Conservation (phyloP, 345 rosid species). For the Moricandia moricandioides region DNA sequence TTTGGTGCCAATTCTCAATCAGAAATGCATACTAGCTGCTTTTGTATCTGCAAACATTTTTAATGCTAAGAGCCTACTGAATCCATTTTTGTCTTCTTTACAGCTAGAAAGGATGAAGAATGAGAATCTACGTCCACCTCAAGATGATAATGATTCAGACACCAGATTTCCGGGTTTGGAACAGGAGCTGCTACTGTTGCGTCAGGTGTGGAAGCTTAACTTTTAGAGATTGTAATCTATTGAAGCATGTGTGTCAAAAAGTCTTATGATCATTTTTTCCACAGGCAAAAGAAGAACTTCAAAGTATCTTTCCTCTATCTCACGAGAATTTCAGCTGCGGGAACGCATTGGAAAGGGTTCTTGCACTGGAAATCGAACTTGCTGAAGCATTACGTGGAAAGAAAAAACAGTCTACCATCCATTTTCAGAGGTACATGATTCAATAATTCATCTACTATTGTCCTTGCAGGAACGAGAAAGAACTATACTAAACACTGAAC, state of each 20-base stretch:
- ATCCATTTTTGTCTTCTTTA: constrained; percentile 14
- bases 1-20: no score
- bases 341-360: constrained; percentile 80
- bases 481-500: background rate
- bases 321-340: constrained; percentile 55
- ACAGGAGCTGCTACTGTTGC: constrained; percentile 59
- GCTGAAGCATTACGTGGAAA: constrained; percentile 80
- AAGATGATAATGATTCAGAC: constrained; percentile 46
- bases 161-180: constrained; percentile 65
- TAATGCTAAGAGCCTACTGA: background rate
- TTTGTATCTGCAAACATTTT: background rate
- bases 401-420: constrained; percentile 52
- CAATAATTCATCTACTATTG: background rate
- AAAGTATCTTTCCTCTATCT: constrained; percentile 63
- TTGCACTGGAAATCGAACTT: constrained; percentile 90
- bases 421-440: constrained; percentile 68
- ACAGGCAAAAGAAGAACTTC: constrained; percentile 88
- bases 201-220: constrained; percentile 51
- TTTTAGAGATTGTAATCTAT: constrained; percentile 1
- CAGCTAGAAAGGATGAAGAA: constrained; percentile 96
- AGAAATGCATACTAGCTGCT: background rate
- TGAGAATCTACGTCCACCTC: constrained; percentile 64
- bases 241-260: constrained; percentile 17
- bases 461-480: constrained; percentile 1
- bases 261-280: constrained; percentile 20